Base-by-base conservation (phyloP, 371 early-diverging fungal genomes). In the Coemansia sp. region DNA sequence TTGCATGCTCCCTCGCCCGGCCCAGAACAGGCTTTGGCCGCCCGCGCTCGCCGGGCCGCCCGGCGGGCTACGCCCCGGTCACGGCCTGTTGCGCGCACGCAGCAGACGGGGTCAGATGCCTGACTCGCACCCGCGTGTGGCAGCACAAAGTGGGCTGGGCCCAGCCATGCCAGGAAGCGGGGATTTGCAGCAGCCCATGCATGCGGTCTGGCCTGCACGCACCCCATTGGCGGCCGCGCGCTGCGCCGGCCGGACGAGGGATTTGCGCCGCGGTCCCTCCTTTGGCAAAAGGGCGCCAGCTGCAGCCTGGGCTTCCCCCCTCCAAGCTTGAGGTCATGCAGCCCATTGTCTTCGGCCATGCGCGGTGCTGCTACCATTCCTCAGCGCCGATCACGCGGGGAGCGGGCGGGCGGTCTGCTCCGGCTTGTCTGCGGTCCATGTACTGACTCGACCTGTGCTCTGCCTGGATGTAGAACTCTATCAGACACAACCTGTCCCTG, bases 401-500 rank as follows among this genome's bases (percentile, higher is more conserved):
- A 35, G 20, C 36, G 11, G 36, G n/a, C 54, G 54, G 38, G 38
- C 16, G 5, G 54, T 20, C 38, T 54, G 54, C 43, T 42, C 43
- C 8, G 39, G 39, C 39, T 39, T 51, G 20, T 20, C 20, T 38
- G 39, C 36, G 38, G 6, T 14, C 45, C 7, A 16, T 3, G 31
- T 26, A 5, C 56, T 30, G 20, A 30, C 14, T 41, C 30, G 9
- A 31, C 36, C 12, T 26, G 11, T 30, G 30, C 55, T 10, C 53
- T 26, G 53, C 10, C 36, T 16, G 20, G 12, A 47, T 48, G 70
- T 76, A 85, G 80, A 94, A 94, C 80, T 90, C 91, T 31, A 88
- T 94, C 63, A 83, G 94, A 54, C 93, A 94, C 82, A 92, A 92
- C 69, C 81, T 94, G 42, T 90, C 90, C 31, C 83, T 92, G 50